Evolutionary conservation across 2,329 filamentous ascomycete genomes (phyloP).

Genomic region (Endoconidiophora polonica): DNA sequence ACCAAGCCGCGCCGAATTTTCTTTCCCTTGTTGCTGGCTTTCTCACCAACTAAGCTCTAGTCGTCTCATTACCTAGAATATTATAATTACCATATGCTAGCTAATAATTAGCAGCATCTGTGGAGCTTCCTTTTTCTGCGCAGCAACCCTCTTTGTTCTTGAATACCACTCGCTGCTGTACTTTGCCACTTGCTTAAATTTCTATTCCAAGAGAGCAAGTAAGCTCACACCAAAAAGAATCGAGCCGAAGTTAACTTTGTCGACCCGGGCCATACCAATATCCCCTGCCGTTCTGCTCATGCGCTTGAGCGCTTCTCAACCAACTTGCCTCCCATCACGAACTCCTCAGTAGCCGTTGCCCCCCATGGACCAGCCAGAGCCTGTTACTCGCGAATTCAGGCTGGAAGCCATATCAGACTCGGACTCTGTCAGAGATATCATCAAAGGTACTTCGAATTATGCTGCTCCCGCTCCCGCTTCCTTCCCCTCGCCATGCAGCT

Average conservation of each 20-base stretch:
- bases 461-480: background rate
- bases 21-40: background rate
- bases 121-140: background rate
- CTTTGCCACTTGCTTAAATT: too few relatives aligned
- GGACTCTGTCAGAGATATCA: slow-evolving; percentile 73
- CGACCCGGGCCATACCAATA: background rate
- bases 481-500: slow-evolving; percentile 7
- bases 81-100: too few relatives aligned
- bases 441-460: slow-evolving; percentile 50
- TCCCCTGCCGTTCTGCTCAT: background rate
- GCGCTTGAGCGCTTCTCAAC: background rate
- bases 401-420: slow-evolving; percentile 90
- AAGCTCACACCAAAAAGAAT: too few relatives aligned
- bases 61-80: too few relatives aligned
- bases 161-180: too few relatives aligned
- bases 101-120: too few relatives aligned
- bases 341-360: background rate
- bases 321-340: background rate
- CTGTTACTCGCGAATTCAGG: slow-evolving; percentile 48
- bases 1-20: background rate
- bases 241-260: too few relatives aligned
- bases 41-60: too few relatives aligned
- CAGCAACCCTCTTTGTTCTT: background rate
- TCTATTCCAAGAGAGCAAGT: background rate
- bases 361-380: slow-evolving; percentile 36